Conservation (phyloP, 73 alveolate genomes). For the Paramecium octaurelia region DNA sequence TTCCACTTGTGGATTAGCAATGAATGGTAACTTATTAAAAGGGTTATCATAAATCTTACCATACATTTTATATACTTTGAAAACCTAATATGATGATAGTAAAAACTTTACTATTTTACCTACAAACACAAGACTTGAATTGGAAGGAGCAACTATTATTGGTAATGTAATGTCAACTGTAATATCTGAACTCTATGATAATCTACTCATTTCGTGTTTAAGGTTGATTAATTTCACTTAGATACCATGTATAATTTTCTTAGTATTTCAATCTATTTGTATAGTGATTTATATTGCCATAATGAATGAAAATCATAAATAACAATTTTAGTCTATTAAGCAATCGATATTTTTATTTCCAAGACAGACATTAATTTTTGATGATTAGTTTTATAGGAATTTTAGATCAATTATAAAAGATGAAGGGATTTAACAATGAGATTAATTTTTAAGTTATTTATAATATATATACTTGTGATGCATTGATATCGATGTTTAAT, state of each 20-base stretch:
- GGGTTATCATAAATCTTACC: not conserved
- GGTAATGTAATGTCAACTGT: conserved; percentile 8
- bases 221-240: not conserved
- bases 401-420: not conserved
- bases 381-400: not conserved
- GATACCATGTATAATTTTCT: not conserved
- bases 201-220: not conserved
- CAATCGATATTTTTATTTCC: not conserved
- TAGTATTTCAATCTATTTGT: not conserved
- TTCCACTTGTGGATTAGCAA: not conserved
- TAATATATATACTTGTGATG: not conserved
- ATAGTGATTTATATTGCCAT: not conserved
- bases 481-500: too few species aligned
- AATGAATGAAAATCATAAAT: not conserved
- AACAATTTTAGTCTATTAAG: not conserved
- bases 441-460: not conserved
- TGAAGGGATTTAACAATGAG: not conserved
- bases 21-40: not conserved
- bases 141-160: not conserved
- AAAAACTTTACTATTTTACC: not conserved
- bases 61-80: not conserved
- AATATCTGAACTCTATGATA: not conserved
- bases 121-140: not conserved
- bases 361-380: not conserved
- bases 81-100: not conserved